Conservation (phyloP, 345 rosid species). For the Populus davidiana region DNA sequence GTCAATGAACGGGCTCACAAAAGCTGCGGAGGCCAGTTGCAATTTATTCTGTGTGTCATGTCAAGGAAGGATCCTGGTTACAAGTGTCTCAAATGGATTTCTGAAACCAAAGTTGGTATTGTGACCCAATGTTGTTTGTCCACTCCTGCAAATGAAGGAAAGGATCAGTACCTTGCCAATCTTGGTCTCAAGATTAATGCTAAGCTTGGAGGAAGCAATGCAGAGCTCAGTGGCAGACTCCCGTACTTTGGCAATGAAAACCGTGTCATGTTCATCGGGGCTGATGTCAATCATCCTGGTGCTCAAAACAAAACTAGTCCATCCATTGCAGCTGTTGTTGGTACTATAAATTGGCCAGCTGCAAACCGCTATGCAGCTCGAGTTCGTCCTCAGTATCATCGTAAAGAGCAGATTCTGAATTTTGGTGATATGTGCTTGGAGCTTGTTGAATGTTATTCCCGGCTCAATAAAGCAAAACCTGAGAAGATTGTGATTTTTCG, state of each 20-base stretch:
- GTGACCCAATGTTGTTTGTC: conserved; percentile 86
- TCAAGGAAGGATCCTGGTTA: conserved; percentile 57
- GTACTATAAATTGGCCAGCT: conserved; percentile 81
- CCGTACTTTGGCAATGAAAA: conserved; percentile 41
- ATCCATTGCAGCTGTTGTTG: conserved; percentile 83
- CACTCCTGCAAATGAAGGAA: conserved; percentile 28
- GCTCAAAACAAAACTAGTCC: conserved; percentile 54
- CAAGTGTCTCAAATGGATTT: conserved; percentile 76
- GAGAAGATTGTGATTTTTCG: conserved; percentile 70
- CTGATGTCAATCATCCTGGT: conserved; percentile 89
- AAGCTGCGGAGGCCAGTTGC: conserved; percentile 34
- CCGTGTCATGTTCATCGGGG: conserved; percentile 81
- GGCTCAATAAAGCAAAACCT: conserved; percentile 44
- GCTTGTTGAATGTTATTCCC: conserved; percentile 47
- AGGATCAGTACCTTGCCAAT: conserved; percentile 69
- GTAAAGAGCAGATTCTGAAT: conserved; percentile 60
- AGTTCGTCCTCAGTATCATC: conserved; percentile 56
- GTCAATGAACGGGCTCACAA: conserved; percentile 31
- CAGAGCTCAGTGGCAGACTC: conserved; percentile 55
- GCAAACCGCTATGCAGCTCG: conserved; percentile 80
- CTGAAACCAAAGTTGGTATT: conserved; percentile 72
- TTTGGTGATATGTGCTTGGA: conserved; percentile 69
- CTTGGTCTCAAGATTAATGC: conserved; percentile 88
- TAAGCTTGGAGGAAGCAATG: conserved; percentile 93
- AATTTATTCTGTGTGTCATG: conserved; percentile 76